These are phyloP conservation scores for Berkeleyomyces rouxiae DNA, from an alignment of 2,329 filamentous ascomycete genomes.

Conservation along the genomic window DNA sequence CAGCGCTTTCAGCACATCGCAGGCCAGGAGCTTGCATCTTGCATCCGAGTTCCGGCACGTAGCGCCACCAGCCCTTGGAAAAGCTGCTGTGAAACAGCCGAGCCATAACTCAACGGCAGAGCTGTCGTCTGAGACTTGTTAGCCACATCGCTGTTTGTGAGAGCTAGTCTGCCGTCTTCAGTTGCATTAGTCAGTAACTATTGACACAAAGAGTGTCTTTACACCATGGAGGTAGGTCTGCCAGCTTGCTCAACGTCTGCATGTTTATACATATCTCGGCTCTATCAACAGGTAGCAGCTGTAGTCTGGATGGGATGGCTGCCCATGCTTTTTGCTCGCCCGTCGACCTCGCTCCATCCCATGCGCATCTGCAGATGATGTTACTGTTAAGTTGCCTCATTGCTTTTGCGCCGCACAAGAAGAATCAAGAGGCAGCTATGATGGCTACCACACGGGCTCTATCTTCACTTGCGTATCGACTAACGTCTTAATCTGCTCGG, in stretches of 20 bases:
- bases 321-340: background rate
- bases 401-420: conserved; percentile 21
- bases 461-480: background rate
- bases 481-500: conserved; percentile 18
- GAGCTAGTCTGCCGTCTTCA: too few relatives aligned
- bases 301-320: background rate
- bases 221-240: background rate
- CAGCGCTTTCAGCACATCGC: too few relatives aligned
- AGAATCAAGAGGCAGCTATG: conserved; percentile 28
- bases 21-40: too few relatives aligned
- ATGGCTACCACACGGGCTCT: too few relatives aligned
- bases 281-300: background rate
- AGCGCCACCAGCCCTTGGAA: too few relatives aligned
- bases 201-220: background rate
- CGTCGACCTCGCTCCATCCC: background rate
- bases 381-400: background rate
- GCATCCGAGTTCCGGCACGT: too few relatives aligned
- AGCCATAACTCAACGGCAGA: too few relatives aligned
- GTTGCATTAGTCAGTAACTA: too few relatives aligned
- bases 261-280: background rate
- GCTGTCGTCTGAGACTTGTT: too few relatives aligned
- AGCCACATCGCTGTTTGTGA: too few relatives aligned
- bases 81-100: too few relatives aligned
- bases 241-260: background rate
- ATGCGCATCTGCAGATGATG: background rate